Evolutionary conservation across 2,329 filamentous ascomycete genomes (phyloP).

Genomic region (Exophiala spinifera): DNA sequence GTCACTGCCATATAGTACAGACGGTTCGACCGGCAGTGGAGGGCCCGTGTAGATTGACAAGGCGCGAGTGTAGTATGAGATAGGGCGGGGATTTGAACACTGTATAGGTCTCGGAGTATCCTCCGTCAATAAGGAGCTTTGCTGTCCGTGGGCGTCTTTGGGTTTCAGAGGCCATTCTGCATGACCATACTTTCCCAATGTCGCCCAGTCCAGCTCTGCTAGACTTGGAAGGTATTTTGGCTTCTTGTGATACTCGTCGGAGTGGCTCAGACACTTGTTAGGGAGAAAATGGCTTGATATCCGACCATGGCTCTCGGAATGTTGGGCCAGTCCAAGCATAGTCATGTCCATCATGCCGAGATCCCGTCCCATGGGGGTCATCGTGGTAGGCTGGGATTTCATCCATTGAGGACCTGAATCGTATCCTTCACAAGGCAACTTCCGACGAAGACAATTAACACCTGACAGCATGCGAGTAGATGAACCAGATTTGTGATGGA

Average conservation of each 20-base stretch:
- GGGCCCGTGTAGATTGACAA: not conserved
- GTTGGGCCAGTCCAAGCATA: not conserved
- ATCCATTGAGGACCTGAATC: no score
- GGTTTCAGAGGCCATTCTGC: no score
- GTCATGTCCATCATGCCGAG: not conserved
- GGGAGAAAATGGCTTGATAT: not conserved
- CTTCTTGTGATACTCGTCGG: not conserved
- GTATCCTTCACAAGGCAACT: not conserved
- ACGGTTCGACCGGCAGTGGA: not conserved
- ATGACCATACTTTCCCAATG: not conserved
- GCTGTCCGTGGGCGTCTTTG: not conserved
- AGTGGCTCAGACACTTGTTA: not conserved
- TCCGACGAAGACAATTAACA: not conserved
- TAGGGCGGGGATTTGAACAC: no score
- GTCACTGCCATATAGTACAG: not conserved
- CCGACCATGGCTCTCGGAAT: not conserved
- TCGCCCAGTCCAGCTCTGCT: not conserved
- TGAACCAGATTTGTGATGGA: no score
- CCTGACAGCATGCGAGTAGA: no score
- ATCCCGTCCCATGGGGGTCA: not conserved
- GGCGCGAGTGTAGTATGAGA: no score
- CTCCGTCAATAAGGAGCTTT: not conserved
- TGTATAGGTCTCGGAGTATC: not conserved
- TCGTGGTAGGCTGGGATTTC: not conserved
- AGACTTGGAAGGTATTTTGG: not conserved